Percentiles rank a stretch among this genome's conserved stretches.
These are phyloP conservation scores for Lagerstroemia speciosa DNA, from an alignment of 345 rosid genomes.

Conservation along the genomic window DNA sequence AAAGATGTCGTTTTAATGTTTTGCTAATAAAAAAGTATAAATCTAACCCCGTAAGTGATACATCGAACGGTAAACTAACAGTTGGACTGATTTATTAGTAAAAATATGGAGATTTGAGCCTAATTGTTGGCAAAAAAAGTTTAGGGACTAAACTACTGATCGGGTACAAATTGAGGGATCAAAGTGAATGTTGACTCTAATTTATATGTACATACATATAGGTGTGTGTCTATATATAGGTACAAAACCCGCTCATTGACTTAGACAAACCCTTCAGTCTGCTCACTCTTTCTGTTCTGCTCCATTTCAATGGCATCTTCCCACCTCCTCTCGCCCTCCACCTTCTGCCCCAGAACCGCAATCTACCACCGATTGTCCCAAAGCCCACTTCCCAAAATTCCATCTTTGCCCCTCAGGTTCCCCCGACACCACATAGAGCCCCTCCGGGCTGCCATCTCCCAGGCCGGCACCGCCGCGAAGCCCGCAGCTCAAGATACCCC, in stretches of 20 bases:
- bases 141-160: too few relatives aligned
- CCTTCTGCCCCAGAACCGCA: slow-evolving; percentile 4
- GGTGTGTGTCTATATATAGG: too few relatives aligned
- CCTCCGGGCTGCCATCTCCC: slow-evolving; percentile 48
- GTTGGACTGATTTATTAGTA: too few relatives aligned
- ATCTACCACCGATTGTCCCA: slow-evolving; percentile 23
- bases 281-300: not conserved
- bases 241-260: not conserved
- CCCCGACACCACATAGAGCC: slow-evolving; percentile 24
- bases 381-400: slow-evolving; percentile 27
- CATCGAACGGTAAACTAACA: too few relatives aligned
- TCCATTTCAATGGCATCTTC: slow-evolving; percentile 31
- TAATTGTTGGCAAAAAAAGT: too few relatives aligned
- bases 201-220: not conserved
- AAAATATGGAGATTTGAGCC: too few relatives aligned
- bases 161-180: too few relatives aligned
- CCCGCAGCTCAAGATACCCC: slow-evolving; percentile 17
- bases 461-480: slow-evolving; percentile 24
- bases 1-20: too few relatives aligned
- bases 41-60: too few relatives aligned
- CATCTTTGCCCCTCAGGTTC: slow-evolving; percentile 24
- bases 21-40: too few relatives aligned
- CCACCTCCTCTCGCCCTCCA: slow-evolving; percentile 15
- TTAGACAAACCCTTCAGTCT: not conserved
- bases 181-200: too few relatives aligned